These are phyloP conservation scores for Colletotrichum liaoningense DNA, from an alignment of 2,329 filamentous ascomycete genomes.

Conservation along the genomic window DNA sequence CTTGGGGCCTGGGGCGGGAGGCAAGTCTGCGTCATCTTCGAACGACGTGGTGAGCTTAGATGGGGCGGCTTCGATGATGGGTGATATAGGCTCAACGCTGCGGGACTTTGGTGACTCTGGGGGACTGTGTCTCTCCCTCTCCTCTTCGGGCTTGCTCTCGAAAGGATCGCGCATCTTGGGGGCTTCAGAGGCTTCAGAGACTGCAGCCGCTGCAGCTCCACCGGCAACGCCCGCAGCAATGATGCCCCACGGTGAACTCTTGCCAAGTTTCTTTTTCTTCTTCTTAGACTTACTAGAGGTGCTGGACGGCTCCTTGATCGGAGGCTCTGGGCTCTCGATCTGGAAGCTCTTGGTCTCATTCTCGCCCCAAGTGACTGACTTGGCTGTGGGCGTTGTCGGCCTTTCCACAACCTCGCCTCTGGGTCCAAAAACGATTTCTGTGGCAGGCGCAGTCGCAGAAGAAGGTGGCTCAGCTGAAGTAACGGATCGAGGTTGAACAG, in stretches of 20 bases:
- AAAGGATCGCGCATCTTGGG: slow-evolving; percentile 38
- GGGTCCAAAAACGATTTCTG: slow-evolving; percentile 52
- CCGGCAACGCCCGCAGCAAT: slow-evolving; percentile 62
- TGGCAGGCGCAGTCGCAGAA: slow-evolving; percentile 39
- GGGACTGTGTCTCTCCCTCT: slow-evolving; percentile 27
- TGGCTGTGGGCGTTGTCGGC: slow-evolving; percentile 59
- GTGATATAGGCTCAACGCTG: slow-evolving; percentile 26
- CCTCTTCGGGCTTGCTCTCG: slow-evolving; percentile 32
- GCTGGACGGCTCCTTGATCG: slow-evolving; percentile 46
- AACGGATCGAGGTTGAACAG: slow-evolving; percentile 1
- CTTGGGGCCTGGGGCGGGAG: slow-evolving; percentile 69
- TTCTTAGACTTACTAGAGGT: slow-evolving; percentile 40
- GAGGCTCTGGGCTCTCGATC: slow-evolving; percentile 65
- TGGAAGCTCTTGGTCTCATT: slow-evolving; percentile 74
- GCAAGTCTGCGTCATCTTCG: slow-evolving; percentile 56
- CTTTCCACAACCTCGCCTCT: slow-evolving; percentile 56
- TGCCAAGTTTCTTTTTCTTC: slow-evolving; percentile 46
- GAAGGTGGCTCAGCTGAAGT: slow-evolving; percentile 20
- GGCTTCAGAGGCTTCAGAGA: slow-evolving; percentile 44
- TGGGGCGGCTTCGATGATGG: neutral
- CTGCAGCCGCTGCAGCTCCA: slow-evolving; percentile 48
- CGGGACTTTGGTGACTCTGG: slow-evolving; percentile 38
- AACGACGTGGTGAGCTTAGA: slow-evolving; percentile 37
- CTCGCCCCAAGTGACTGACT: slow-evolving; percentile 73
- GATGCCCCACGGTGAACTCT: slow-evolving; percentile 62